Percentiles rank a stretch among this genome's conserved stretches.
These are phyloP conservation scores for Albugo laibachii DNA, from an alignment of 352 stramenopile species.

Conservation along the genomic window DNA sequence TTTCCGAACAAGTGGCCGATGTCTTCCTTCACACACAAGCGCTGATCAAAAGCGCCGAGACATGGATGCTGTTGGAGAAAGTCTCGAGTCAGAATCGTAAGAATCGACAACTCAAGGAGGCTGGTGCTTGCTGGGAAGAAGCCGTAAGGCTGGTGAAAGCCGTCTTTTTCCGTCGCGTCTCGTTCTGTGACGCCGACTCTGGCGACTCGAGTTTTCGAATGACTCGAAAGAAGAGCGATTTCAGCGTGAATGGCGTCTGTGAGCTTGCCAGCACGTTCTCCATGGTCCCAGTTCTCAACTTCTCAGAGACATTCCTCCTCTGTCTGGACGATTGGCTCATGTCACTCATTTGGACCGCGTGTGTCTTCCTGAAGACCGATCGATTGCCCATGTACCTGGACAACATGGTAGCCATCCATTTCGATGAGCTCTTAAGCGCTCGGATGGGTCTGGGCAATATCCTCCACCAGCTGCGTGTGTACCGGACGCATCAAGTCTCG, in stretches of 20 bases:
- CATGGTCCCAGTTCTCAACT: slow-evolving; percentile 65
- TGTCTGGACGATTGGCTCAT: slow-evolving; percentile 44
- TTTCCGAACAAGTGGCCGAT: slow-evolving; percentile 50
- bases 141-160: slow-evolving; percentile 49
- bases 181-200: slow-evolving; percentile 21
- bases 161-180: slow-evolving; percentile 55
- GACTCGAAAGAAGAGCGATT: no score
- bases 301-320: slow-evolving; percentile 52
- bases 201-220: neutral
- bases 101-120: slow-evolving; percentile 41
- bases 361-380: slow-evolving; percentile 66
- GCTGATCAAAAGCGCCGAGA: slow-evolving; percentile 37
- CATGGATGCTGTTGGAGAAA: slow-evolving; percentile 61
- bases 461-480: slow-evolving; percentile 44
- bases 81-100: slow-evolving; percentile 62
- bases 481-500: slow-evolving; percentile 22
- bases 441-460: slow-evolving; percentile 55
- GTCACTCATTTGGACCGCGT: slow-evolving; percentile 44
- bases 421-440: slow-evolving; percentile 58
- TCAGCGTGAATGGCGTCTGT: no score
- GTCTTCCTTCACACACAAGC: slow-evolving; percentile 30
- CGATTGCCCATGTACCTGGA: slow-evolving; percentile 53
- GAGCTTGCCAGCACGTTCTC: slow-evolving; percentile 16
- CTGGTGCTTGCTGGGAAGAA: slow-evolving; percentile 60
- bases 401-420: slow-evolving; percentile 32